Evolutionary conservation across 2,329 filamentous ascomycete species (phyloP).

Genomic region (Aciculosporium take): DNA sequence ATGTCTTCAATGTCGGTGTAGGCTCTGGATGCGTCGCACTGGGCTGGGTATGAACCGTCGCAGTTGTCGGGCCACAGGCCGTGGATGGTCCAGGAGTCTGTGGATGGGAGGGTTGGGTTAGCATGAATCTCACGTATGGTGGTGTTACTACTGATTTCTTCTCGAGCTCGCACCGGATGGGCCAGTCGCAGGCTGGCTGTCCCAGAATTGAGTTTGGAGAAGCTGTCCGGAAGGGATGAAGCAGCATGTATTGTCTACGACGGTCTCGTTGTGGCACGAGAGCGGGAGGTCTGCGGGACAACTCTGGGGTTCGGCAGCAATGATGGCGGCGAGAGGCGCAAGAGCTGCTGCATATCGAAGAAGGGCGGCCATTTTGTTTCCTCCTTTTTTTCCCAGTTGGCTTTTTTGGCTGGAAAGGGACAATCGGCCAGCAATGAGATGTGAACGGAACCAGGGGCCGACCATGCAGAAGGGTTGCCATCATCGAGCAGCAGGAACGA

Average conservation of each 20-base stretch:
- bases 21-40: constrained; percentile 45
- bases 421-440: not conserved
- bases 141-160: not conserved
- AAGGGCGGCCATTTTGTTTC: constrained; percentile 5
- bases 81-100: constrained; percentile 60
- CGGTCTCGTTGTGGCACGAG: constrained; percentile 49
- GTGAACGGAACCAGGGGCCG: no score
- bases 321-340: constrained; percentile 7
- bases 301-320: constrained; percentile 4
- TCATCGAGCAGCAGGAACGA: no score
- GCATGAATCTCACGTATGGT: not conserved
- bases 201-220: constrained; percentile 67
- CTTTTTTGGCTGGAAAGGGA: not conserved
- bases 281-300: constrained; percentile 27
- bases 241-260: constrained; percentile 52
- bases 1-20: constrained; percentile 54
- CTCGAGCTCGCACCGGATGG: constrained; percentile 25
- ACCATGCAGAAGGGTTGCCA: no score
- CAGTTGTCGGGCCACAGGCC: constrained; percentile 55
- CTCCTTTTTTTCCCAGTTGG: not conserved
- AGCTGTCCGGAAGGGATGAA: constrained; percentile 57
- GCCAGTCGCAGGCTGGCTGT: constrained; percentile 48
- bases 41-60: constrained; percentile 53
- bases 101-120: no score
- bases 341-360: constrained; percentile 8